phyloP scores from a whole-genome alignment of 169 alveolate genomes.

The Plasmodium adleri region DNA sequence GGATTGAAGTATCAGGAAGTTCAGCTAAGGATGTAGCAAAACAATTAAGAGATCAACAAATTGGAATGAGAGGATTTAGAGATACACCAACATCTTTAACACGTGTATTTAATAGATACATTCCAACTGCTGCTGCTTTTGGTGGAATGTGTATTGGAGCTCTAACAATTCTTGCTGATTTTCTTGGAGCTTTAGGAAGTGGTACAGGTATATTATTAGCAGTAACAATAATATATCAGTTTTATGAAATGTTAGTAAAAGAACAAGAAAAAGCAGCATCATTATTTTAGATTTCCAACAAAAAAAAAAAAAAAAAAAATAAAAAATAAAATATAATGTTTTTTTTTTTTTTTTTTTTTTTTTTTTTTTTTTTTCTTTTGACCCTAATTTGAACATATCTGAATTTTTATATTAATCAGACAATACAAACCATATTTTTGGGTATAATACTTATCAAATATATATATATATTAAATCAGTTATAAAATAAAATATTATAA shows the following conservation, averaged over 20 bases:
- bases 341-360: no score
- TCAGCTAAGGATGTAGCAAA: constrained; percentile 99
- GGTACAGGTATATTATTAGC: constrained; percentile 99
- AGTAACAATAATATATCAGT: constrained; percentile 99
- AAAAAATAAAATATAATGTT: neutral
- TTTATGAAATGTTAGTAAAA: constrained; percentile 97
- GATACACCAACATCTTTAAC: constrained; percentile 88
- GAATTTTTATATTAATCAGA: no score
- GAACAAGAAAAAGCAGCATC: constrained; percentile 95
- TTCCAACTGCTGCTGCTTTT: constrained; percentile 99
- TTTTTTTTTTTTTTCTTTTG: no score
- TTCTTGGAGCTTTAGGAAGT: constrained; percentile 99
- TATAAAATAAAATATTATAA: neutral
- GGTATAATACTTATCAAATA: no score
- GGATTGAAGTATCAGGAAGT: constrained; percentile 99
- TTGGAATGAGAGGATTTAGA: constrained; percentile 89
- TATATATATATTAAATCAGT: neutral
- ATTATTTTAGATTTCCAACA: constrained; percentile 79
- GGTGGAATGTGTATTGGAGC: constrained; percentile 99
- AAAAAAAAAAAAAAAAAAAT: constrained; percentile 1
- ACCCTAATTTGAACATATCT: no score
- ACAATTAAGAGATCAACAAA: constrained; percentile 98
- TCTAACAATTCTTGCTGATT: constrained; percentile 98
- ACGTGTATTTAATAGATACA: constrained; percentile 90
- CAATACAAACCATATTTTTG: no score